phyloP scores from a whole-genome alignment of 768 basidiomycete species.

The Naematelia encephala region DNA sequence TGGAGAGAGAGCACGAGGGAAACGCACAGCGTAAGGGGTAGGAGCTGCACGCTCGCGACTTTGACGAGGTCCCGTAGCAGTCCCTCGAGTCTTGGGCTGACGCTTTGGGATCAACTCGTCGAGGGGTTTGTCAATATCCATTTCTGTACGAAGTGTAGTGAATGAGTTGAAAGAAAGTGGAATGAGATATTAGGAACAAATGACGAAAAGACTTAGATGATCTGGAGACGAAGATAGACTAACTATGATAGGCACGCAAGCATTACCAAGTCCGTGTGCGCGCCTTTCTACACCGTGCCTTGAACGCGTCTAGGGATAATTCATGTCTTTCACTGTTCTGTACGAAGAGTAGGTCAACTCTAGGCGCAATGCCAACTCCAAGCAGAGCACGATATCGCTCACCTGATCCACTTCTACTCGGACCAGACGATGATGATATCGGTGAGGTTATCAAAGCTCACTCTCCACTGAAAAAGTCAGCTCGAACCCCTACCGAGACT shows the following conservation, averaged over 20 bases:
- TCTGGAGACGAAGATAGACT: not conserved
- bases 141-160: constrained; percentile 10
- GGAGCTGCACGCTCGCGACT: constrained; percentile 4
- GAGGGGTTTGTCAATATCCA: constrained; percentile 45
- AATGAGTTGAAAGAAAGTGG: not conserved
- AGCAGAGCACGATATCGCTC: not conserved
- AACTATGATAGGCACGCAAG: not conserved
- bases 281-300: not conserved
- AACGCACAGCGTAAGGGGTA: constrained; percentile 20
- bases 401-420: not conserved
- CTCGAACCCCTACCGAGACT: not conserved
- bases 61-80: not conserved
- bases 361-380: not conserved
- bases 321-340: too few species aligned
- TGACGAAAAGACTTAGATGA: not conserved
- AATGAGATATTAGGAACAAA: not conserved
- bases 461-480: not conserved
- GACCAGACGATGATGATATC: not conserved
- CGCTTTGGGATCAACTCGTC: constrained; percentile 42
- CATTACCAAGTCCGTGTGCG: not conserved
- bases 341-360: not conserved
- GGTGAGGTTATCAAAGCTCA: not conserved
- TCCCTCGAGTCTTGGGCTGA: constrained; percentile 9
- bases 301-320: not conserved
- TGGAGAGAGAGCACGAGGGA: not conserved